Percentiles rank a stretch among this genome's conserved stretches.
Conservation (phyloP, 148 eudicot genomes). For the Dysphania ambrosioides region DNA sequence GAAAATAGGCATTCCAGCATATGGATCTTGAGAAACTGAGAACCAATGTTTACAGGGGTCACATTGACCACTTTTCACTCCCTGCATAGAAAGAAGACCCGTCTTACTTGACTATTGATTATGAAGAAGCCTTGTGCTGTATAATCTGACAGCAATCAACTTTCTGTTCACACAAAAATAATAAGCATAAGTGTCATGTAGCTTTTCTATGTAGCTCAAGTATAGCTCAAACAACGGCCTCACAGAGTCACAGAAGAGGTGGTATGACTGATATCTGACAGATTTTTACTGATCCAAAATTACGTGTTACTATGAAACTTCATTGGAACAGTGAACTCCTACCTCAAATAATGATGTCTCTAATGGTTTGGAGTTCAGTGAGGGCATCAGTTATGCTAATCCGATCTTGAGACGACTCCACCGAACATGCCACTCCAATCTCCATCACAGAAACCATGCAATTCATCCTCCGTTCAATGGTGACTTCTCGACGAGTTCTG, state of each 20-base stretch:
- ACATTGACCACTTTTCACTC: too few relatives aligned
- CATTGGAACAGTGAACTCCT: background rate
- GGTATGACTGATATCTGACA: background rate
- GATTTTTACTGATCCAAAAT: too few relatives aligned
- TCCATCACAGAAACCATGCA: constrained; percentile 6
- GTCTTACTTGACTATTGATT: too few relatives aligned
- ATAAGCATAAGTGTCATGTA: background rate
- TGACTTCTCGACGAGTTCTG: background rate
- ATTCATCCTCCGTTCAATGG: background rate
- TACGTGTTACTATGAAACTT: background rate
- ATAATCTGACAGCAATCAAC: background rate
- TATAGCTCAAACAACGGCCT: background rate
- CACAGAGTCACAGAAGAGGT: too few relatives aligned
- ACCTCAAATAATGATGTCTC: background rate
- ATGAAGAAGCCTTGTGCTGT: too few relatives aligned
- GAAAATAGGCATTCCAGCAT: too few relatives aligned
- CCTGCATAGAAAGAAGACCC: too few relatives aligned
- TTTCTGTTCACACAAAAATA: background rate
- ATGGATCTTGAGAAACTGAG: too few relatives aligned
- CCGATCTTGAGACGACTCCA: constrained; percentile 17
- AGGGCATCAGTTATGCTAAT: constrained; percentile 9
- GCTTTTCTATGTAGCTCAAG: background rate
- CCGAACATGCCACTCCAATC: constrained; percentile 20
- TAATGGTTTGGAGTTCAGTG: background rate
- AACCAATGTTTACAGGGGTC: too few relatives aligned